Conservation (phyloP, 2,329 filamentous ascomycete genomes). For the Biscogniauxia sp. region DNA sequence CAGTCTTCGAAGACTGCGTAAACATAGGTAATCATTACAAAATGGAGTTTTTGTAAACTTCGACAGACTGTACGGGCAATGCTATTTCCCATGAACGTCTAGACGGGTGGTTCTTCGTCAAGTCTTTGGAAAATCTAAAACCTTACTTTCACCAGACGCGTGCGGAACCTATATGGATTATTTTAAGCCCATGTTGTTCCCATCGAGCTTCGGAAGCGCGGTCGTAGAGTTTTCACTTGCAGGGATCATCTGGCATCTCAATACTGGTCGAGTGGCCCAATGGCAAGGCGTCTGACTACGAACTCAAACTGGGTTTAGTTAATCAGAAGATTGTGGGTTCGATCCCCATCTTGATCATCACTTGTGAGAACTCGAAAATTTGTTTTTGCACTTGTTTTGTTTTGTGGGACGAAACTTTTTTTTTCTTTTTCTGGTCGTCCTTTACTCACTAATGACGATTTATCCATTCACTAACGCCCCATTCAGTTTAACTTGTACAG, state of each 20-base stretch:
- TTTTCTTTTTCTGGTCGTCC: neutral
- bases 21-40: no score
- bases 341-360: neutral
- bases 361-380: neutral
- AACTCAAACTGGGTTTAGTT: constrained; percentile 11
- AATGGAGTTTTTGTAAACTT: no score
- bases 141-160: no score
- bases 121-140: no score
- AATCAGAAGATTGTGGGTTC: neutral
- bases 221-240: neutral
- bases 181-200: neutral
- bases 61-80: no score
- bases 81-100: no score
- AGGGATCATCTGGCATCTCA: neutral
- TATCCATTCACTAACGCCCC: no score
- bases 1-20: no score
- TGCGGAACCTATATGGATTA: no score
- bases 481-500: no score
- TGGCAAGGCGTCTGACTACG: constrained; percentile 46
- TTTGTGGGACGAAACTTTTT: neutral
- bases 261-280: constrained; percentile 30
- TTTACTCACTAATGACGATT: no score
- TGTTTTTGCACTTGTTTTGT: neutral
- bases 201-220: neutral
- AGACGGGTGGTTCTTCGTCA: no score